phyloP scores from a whole-genome alignment of 495 filamentous ascomycete genomes.

The Thozetella sp. region DNA sequence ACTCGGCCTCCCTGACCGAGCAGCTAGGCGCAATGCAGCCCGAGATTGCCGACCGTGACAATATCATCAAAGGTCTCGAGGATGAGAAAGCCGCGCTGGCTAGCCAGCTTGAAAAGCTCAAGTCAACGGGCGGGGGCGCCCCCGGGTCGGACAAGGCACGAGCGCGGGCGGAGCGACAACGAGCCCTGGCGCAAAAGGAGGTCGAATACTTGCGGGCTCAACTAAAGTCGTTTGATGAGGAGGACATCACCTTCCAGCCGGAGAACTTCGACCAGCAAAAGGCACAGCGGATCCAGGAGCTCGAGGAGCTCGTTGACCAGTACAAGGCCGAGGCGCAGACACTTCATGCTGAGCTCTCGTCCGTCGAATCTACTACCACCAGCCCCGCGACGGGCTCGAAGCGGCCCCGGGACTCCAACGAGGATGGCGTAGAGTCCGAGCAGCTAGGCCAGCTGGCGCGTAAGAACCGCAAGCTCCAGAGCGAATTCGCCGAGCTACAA shows the following conservation, averaged over 20 bases:
- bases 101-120: constrained; percentile 71
- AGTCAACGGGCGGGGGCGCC: constrained; percentile 39
- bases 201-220: constrained; percentile 93
- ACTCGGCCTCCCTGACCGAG: constrained; percentile 75
- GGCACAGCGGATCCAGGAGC: constrained; percentile 71
- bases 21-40: constrained; percentile 76
- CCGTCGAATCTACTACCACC: constrained; percentile 46
- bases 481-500: constrained; percentile 70
- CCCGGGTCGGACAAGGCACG: constrained; percentile 65
- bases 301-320: constrained; percentile 84
- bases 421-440: constrained; percentile 69
- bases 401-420: constrained; percentile 48
- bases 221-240: constrained; percentile 85
- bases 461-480: constrained; percentile 84
- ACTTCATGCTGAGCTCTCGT: constrained; percentile 69
- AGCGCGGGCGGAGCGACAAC: constrained; percentile 76
- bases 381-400: constrained; percentile 49
- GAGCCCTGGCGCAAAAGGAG: constrained; percentile 83
- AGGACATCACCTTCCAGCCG: constrained; percentile 82
- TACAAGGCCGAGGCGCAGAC: constrained; percentile 83
- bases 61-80: constrained; percentile 72
- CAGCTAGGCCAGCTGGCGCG: constrained; percentile 80
- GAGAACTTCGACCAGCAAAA: constrained; percentile 79
- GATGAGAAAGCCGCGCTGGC: constrained; percentile 61
- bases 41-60: constrained; percentile 79